phyloP scores from a whole-genome alignment of 106 monocot genomes.

The Cymbidium sinense region DNA sequence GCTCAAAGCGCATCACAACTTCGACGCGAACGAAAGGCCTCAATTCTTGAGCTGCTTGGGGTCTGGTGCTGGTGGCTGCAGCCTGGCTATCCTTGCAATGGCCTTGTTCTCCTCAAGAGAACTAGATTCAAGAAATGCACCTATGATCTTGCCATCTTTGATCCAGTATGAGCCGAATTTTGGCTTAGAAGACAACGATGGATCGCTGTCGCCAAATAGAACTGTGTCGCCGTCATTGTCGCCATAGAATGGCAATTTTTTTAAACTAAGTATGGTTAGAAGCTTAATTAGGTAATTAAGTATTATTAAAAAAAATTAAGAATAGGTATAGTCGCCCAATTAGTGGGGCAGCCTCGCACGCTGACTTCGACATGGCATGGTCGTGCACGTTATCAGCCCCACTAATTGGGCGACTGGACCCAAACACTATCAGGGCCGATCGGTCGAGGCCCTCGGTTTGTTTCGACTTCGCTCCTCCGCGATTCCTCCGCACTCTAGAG shows the following conservation, averaged over 20 bases:
- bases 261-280: too few relatives aligned
- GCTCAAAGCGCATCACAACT: constrained; percentile 25
- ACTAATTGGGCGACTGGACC: too few relatives aligned
- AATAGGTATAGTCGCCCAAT: too few relatives aligned
- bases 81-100: constrained; percentile 45
- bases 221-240: constrained; percentile 61
- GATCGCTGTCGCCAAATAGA: constrained; percentile 54
- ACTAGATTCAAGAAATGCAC: constrained; percentile 50
- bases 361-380: too few relatives aligned
- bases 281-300: too few relatives aligned
- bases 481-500: too few relatives aligned
- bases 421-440: too few relatives aligned
- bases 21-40: constrained; percentile 45
- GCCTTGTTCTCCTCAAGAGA: constrained; percentile 64
- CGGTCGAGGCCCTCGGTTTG: too few relatives aligned
- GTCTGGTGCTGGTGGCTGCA: constrained; percentile 31
- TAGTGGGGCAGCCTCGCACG: too few relatives aligned
- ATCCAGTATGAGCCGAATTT: constrained; percentile 67
- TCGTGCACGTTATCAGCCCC: too few relatives aligned
- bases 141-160: constrained; percentile 54
- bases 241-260: constrained; percentile 74
- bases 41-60: constrained; percentile 25
- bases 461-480: too few relatives aligned
- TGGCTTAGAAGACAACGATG: constrained; percentile 32
- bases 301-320: too few relatives aligned